phyloP scores from a whole-genome alignment of 768 basidiomycete species.

The Lanmaoa rubissima region DNA sequence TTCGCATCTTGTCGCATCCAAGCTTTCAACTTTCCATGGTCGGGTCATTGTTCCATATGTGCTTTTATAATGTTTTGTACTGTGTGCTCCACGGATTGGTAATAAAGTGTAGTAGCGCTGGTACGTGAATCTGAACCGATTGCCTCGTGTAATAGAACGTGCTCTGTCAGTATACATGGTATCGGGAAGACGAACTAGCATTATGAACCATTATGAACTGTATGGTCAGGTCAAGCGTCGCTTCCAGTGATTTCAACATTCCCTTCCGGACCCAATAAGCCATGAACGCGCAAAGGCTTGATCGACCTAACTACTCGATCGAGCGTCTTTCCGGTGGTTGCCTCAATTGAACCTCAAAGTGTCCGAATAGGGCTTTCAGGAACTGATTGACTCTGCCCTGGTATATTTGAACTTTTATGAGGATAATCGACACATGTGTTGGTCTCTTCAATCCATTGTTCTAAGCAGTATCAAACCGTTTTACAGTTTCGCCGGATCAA shows the following conservation, averaged over 20 bases:
- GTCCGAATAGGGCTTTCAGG: background rate
- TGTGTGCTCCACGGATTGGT: slow-evolving; percentile 22
- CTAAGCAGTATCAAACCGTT: background rate
- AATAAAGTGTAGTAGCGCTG: slow-evolving; percentile 33
- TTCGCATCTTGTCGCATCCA: slow-evolving; percentile 23
- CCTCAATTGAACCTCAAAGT: background rate
- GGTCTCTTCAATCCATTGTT: too few species aligned
- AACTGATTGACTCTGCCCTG: background rate
- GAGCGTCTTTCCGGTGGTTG: background rate
- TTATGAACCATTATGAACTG: background rate
- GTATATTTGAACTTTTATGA: background rate
- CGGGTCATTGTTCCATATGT: slow-evolving; percentile 31
- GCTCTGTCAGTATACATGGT: background rate
- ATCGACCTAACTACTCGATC: background rate
- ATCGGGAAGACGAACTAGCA: background rate
- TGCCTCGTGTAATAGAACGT: background rate
- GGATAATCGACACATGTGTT: background rate
- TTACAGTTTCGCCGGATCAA: slow-evolving; percentile 21
- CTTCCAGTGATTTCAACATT: background rate
- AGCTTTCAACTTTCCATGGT: slow-evolving; percentile 15
- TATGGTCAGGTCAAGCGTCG: background rate
- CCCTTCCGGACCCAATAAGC: too few species aligned
- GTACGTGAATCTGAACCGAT: slow-evolving; percentile 27
- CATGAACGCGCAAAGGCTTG: too few species aligned
- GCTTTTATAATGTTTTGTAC: slow-evolving; percentile 35